Evolutionary conservation across 2,329 filamentous ascomycete genomes (phyloP).

Genomic region (Pseudocercospora fuligena): DNA sequence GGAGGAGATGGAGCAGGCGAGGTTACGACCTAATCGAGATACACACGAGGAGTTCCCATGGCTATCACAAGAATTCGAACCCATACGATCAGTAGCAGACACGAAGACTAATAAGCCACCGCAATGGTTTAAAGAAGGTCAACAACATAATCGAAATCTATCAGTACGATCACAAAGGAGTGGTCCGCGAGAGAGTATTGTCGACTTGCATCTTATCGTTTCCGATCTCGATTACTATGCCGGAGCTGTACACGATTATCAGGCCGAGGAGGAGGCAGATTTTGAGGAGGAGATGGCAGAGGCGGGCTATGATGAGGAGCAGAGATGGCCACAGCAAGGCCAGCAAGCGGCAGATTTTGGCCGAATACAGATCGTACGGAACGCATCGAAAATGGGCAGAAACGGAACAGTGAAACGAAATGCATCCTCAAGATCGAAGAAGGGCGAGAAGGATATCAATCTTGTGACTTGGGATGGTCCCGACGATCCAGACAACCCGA

Average conservation of each 20-base stretch:
- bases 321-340: constrained; percentile 30
- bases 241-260: constrained; percentile 43
- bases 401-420: constrained; percentile 36
- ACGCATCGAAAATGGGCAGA: constrained; percentile 31
- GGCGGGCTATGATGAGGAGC: constrained; percentile 34
- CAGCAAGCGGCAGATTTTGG: constrained; percentile 35
- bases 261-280: constrained; percentile 38
- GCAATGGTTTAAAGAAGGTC: constrained; percentile 40
- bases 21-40: constrained; percentile 29
- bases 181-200: constrained; percentile 39
- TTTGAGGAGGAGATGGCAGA: constrained; percentile 37
- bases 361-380: constrained; percentile 39
- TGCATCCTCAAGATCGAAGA: constrained; percentile 36
- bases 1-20: constrained; percentile 38
- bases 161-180: constrained; percentile 32
- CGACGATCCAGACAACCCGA: constrained; percentile 53
- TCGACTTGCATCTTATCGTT: constrained; percentile 42
- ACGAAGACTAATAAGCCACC: constrained; percentile 33
- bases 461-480: constrained; percentile 53
- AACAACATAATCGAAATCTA: constrained; percentile 31
- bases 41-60: constrained; percentile 40
- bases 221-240: constrained; percentile 44
- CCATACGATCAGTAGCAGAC: constrained; percentile 33
- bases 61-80: constrained; percentile 40
- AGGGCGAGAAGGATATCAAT: constrained; percentile 41